Percentiles rank a stretch among this genome's conserved stretches.
Conservation (phyloP, 345 rosid species). For the Pistacia vera region DNA sequence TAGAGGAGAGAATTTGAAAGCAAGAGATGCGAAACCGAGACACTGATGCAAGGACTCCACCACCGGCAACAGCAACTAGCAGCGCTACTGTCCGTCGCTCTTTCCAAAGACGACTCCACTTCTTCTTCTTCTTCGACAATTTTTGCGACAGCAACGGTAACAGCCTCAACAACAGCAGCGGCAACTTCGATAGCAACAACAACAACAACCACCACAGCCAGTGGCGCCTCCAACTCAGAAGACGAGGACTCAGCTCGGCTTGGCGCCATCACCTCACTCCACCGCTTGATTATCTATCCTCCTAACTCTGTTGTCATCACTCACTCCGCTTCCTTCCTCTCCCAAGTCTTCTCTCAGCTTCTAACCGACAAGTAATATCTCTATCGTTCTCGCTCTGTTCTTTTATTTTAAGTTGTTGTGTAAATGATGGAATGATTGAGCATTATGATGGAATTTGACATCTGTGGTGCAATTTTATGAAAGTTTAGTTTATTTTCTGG, state of each 20-base stretch:
- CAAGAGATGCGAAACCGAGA: slow-evolving; percentile 40
- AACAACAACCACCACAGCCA: slow-evolving; percentile 14
- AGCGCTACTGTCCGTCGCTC: slow-evolving; percentile 73
- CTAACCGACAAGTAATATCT: slow-evolving; percentile 66
- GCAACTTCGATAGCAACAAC: slow-evolving; percentile 16
- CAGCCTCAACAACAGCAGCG: slow-evolving; percentile 19
- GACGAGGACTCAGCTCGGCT: slow-evolving; percentile 65
- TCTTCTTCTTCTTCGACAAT: slow-evolving; percentile 18
- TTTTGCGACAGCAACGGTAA: slow-evolving; percentile 5
- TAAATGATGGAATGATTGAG: too few relatives aligned
- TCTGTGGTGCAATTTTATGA: background rate
- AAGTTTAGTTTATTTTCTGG: background rate
- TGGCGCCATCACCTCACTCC: slow-evolving; percentile 75
- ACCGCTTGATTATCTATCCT: slow-evolving; percentile 76
- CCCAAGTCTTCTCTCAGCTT: slow-evolving; percentile 83
- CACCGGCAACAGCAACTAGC: slow-evolving; percentile 80
- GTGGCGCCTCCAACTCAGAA: slow-evolving; percentile 36
- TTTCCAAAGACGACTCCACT: slow-evolving; percentile 51
- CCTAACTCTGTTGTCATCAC: slow-evolving; percentile 80
- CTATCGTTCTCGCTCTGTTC: background rate
- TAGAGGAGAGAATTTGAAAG: background rate
- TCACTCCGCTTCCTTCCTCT: slow-evolving; percentile 85
- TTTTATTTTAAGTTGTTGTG: background rate
- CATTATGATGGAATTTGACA: too few relatives aligned
- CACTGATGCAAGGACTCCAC: slow-evolving; percentile 70